Evolutionary conservation across 1,284 basidiomycete species (phyloP).

Genomic region (Ceratobasidium sp.): DNA sequence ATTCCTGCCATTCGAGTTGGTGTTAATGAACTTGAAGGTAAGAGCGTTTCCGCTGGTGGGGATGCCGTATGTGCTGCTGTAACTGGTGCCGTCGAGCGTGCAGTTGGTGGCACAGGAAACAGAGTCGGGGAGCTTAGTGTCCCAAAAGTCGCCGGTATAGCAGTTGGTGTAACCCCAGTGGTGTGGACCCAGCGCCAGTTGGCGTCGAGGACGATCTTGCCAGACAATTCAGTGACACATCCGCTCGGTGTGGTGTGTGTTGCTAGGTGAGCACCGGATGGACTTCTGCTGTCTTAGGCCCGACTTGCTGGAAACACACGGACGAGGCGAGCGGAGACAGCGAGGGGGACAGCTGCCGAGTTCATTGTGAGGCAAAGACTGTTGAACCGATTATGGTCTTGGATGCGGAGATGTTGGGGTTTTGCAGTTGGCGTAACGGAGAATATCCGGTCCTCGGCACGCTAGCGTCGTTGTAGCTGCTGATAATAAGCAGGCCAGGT

Average conservation of each 20-base stretch:
- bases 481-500: too few relatives aligned
- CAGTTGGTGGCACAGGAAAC: conserved; percentile 63
- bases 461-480: too few relatives aligned
- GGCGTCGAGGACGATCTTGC: conserved; percentile 47
- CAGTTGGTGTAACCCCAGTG: conserved; percentile 59
- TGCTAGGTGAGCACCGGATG: neutral
- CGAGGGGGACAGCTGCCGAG: neutral
- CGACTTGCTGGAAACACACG: conserved; percentile 2
- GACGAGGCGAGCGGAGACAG: conserved; percentile 43
- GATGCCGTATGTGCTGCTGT: conserved; percentile 61
- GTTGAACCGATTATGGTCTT: too few relatives aligned
- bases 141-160: conserved; percentile 59
- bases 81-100: conserved; percentile 69
- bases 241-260: conserved; percentile 24
- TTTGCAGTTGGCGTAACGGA: too few relatives aligned
- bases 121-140: conserved; percentile 58
- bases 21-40: conserved; percentile 63
- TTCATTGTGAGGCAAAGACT: too few relatives aligned
- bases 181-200: conserved; percentile 49
- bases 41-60: conserved; percentile 61
- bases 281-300: neutral
- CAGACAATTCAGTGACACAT: neutral
- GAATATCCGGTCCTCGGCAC: too few relatives aligned
- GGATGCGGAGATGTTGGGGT: too few relatives aligned
- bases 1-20: conserved; percentile 56